Evolutionary conservation across 495 filamentous ascomycete genomes (phyloP).

Genomic region (Cercophora newfieldiana): DNA sequence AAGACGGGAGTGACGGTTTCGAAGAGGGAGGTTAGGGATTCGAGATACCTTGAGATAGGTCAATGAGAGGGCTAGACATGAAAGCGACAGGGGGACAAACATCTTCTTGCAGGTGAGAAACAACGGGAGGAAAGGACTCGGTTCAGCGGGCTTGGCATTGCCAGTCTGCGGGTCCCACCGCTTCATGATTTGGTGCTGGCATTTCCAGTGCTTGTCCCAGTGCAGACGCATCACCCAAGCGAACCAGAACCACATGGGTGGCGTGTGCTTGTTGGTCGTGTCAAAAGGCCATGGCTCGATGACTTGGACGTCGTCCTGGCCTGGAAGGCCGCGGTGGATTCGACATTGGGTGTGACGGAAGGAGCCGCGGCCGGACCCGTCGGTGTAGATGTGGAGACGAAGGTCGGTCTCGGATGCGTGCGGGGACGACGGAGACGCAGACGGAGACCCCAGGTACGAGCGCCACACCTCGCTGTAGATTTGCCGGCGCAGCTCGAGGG

Average conservation of each 20-base stretch:
- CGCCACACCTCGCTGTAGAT: conserved; percentile 28
- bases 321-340: conserved; percentile 3
- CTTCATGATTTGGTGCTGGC: conserved; percentile 22
- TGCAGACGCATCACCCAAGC: conserved; percentile 19
- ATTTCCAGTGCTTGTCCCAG: conserved; percentile 32
- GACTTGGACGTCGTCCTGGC: conserved; percentile 7
- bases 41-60: conserved; percentile 23
- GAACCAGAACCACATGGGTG: conserved; percentile 22
- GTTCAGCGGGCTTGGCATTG: conserved; percentile 2
- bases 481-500: conserved; percentile 28
- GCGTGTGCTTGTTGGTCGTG: background rate
- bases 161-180: conserved; percentile 19
- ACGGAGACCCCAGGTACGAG: conserved; percentile 17
- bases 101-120: conserved; percentile 32
- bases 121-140: conserved; percentile 24
- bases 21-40: conserved; percentile 26
- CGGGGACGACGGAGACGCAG: background rate
- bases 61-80: too few relatives aligned
- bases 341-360: conserved; percentile 21
- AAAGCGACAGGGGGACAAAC: conserved; percentile 16
- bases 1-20: conserved; percentile 28
- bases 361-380: background rate
- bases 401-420: conserved; percentile 11
- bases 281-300: conserved; percentile 19
- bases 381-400: conserved; percentile 29